phyloP scores from a whole-genome alignment of 2,329 filamentous ascomycete species.

The Epichloe sp. region DNA sequence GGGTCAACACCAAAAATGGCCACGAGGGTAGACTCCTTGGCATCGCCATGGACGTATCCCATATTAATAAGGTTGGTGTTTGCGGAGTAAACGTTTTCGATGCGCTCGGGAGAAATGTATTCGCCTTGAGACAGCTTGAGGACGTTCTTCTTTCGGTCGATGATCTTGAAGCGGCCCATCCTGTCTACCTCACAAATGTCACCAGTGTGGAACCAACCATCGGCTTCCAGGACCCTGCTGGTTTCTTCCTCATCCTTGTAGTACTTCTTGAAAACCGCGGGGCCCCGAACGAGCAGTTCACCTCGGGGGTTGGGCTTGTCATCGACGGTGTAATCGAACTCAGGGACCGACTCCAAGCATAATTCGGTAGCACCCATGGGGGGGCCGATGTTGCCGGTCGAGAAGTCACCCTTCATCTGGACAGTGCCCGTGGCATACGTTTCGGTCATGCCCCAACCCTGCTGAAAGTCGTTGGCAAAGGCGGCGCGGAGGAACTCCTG shows the following conservation, averaged over 20 bases:
- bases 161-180: constrained; percentile 76
- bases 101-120: constrained; percentile 92
- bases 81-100: constrained; percentile 87
- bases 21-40: constrained; percentile 67
- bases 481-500: constrained; percentile 81
- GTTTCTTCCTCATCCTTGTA: constrained; percentile 87
- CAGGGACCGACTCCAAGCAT: constrained; percentile 76
- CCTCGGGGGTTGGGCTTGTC: constrained; percentile 80
- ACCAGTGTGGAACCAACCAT: constrained; percentile 96
- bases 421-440: constrained; percentile 67
- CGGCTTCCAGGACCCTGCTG: constrained; percentile 62
- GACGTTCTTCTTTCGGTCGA: constrained; percentile 98
- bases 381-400: constrained; percentile 73
- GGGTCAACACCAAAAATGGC: constrained; percentile 82
- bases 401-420: constrained; percentile 60
- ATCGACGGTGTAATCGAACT: constrained; percentile 81
- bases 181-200: constrained; percentile 82
- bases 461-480: constrained; percentile 64
- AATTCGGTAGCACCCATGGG: constrained; percentile 54
- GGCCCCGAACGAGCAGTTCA: constrained; percentile 73
- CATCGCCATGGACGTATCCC: constrained; percentile 85
- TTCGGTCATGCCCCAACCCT: constrained; percentile 92
- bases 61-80: constrained; percentile 65
- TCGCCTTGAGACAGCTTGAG: constrained; percentile 95
- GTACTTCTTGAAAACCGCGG: constrained; percentile 74